These are phyloP conservation scores for Penicillium decumbens DNA, from an alignment of 2,329 filamentous ascomycete species.

Conservation along the genomic window DNA sequence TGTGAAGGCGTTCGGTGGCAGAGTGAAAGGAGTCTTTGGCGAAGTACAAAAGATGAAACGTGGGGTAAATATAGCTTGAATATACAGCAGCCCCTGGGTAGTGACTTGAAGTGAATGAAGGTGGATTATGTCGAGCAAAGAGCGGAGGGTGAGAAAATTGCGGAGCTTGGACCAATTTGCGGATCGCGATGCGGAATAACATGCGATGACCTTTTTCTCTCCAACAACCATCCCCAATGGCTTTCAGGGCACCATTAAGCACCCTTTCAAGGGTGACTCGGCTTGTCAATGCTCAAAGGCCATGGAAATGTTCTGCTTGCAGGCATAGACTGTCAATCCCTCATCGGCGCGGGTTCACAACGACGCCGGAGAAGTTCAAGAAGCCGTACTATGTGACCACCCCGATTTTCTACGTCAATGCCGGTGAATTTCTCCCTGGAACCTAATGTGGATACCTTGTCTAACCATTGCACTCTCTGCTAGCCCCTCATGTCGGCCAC, in stretches of 20 bases:
- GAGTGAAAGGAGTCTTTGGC: background rate
- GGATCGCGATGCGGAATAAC: slow-evolving; percentile 27
- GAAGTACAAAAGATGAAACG: background rate
- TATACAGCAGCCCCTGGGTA: background rate
- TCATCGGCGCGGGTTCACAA: slow-evolving; percentile 30
- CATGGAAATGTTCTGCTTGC: slow-evolving; percentile 32
- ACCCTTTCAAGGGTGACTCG: slow-evolving; percentile 30
- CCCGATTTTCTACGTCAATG: slow-evolving; percentile 99
- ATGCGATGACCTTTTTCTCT: slow-evolving; percentile 15
- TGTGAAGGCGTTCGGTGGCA: background rate
- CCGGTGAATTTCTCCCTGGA: slow-evolving; percentile 52
- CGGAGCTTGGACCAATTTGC: slow-evolving; percentile 37
- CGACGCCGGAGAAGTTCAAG: slow-evolving; percentile 27
- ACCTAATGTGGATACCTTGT: background rate
- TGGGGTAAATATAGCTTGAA: background rate
- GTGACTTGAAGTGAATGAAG: background rate
- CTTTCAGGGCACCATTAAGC: slow-evolving; percentile 27
- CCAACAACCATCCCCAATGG: slow-evolving; percentile 22
- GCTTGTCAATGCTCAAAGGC: slow-evolving; percentile 19
- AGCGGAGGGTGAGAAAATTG: slow-evolving; percentile 18
- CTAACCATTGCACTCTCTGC: slow-evolving; percentile 1
- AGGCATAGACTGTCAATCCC: slow-evolving; percentile 16
- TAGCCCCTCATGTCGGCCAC: slow-evolving; percentile 90
- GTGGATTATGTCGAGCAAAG: background rate
- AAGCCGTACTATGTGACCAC: slow-evolving; percentile 96